Base-by-base conservation (phyloP, 2,329 filamentous ascomycete genomes). In the Diplocarpon rosae region DNA sequence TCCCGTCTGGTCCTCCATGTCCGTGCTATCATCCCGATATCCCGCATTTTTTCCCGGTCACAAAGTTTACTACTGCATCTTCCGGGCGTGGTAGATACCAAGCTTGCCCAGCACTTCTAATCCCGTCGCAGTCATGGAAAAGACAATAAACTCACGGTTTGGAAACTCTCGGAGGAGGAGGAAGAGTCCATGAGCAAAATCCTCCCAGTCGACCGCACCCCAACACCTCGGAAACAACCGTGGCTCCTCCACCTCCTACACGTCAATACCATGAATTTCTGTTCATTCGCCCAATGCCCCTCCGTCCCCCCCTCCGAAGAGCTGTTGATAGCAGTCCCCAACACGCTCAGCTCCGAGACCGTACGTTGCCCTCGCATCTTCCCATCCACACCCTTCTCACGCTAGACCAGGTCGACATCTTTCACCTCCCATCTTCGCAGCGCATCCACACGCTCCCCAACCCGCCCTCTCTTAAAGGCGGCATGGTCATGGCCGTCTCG, bases 191-290 rank as follows among this genome's bases (percentile, higher is more conserved):
- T 95, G 52, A 84, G 80, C 56, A 80, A 72, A 29, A 68, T 67
- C 8, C 67, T 93, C 11, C 90, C 90, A 0, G 73, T 90, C 28
- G 85, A 93, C 49, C 65, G 67, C 37, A 67, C 61, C 1, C 63
- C 62, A 24, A 65, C 63, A 37, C 63, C 62, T 39, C 73, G 67
- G 51, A 75, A 72, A 14, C 73, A 80, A 56, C 92, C 92, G 27
- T 94, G 86, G 87, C 68, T 95, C n/a, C 64, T 95, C 16, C 77
- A 95, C 63, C 75, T 85, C 3, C 67, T 98, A 5, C 72, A 84
- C 5, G 87, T 96, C 35, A 95, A 95, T 59, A 87, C 90, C 1
- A 76, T 96, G 67, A 98, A 96, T 60, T 98, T 96, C 62, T 98
- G 92, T 61, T 75, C 83, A 1, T 95, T 95, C 62, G 73, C 83